Evolutionary conservation across 768 basidiomycete species (phyloP).

Genomic region (Boletales sp.): DNA sequence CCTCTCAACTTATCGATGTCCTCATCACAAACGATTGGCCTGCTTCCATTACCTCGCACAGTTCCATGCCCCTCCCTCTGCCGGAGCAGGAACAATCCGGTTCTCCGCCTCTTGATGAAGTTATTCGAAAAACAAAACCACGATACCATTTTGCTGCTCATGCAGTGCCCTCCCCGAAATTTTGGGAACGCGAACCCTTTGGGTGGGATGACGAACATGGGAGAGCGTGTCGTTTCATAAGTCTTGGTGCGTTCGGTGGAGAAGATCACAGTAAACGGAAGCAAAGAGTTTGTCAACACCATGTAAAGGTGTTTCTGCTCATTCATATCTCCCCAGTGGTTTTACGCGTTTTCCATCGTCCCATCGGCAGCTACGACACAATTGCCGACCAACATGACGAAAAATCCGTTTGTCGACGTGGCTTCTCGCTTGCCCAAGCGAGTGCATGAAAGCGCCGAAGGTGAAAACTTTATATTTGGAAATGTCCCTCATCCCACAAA

Average conservation of each 20-base stretch:
- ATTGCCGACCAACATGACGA: slow-evolving; percentile 60
- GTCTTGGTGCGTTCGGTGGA: slow-evolving; percentile 84
- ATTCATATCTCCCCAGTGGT: slow-evolving; percentile 61
- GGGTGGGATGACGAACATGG: slow-evolving; percentile 71
- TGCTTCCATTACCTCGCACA: slow-evolving; percentile 55
- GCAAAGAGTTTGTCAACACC: slow-evolving; percentile 62
- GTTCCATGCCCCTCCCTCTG: slow-evolving; percentile 48
- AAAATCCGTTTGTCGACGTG: slow-evolving; percentile 62
- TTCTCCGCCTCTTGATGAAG: slow-evolving; percentile 60
- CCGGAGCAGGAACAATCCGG: slow-evolving; percentile 41
- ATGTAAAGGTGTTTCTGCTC: slow-evolving; percentile 2
- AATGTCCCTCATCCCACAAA: slow-evolving; percentile 55
- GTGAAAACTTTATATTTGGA: slow-evolving; percentile 70
- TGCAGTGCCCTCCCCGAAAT: slow-evolving; percentile 62
- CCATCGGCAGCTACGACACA: slow-evolving; percentile 44
- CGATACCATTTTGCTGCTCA: slow-evolving; percentile 82
- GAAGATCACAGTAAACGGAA: slow-evolving; percentile 62
- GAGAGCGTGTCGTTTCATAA: slow-evolving; percentile 72
- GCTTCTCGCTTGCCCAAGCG: slow-evolving; percentile 49
- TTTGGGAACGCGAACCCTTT: slow-evolving; percentile 96
- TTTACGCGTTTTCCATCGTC: slow-evolving; percentile 90
- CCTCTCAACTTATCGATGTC: slow-evolving; percentile 73
- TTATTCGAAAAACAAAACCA: slow-evolving; percentile 65
- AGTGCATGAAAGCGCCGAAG: slow-evolving; percentile 40
- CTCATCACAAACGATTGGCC: slow-evolving; percentile 83